Conservation (phyloP, 805 yeast genomes). For the Pichia eremophila region DNA sequence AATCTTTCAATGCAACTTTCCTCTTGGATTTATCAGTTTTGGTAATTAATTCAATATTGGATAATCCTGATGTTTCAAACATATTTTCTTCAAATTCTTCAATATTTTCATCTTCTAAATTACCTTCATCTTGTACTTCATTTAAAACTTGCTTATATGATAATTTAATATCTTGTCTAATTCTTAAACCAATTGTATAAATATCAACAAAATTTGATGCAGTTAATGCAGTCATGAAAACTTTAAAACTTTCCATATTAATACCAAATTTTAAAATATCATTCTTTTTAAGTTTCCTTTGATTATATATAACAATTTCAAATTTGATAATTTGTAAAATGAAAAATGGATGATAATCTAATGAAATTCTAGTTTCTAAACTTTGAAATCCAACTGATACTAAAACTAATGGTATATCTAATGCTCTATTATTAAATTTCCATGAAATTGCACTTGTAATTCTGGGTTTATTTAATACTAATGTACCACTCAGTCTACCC, state of each 20-base stretch:
- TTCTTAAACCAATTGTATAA: slow-evolving; percentile 56
- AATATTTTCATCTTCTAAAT: background rate
- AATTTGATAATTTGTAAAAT: slow-evolving; percentile 44
- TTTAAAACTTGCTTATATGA: slow-evolving; percentile 70
- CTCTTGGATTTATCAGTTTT: background rate
- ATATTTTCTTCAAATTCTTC: background rate
- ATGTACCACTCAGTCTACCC: slow-evolving; percentile 74
- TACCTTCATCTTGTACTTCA: slow-evolving; percentile 35
- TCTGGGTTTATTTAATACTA: slow-evolving; percentile 40
- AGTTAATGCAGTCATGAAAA: slow-evolving; percentile 74
- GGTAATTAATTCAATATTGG: background rate
- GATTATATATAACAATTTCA: slow-evolving; percentile 56
- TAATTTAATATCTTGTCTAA: slow-evolving; percentile 60
- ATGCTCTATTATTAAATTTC: slow-evolving; percentile 36
- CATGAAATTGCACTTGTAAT: slow-evolving; percentile 64
- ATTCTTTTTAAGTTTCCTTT: slow-evolving; percentile 34
- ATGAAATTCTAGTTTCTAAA: slow-evolving; percentile 52
- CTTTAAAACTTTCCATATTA: slow-evolving; percentile 41
- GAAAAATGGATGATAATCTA: slow-evolving; percentile 81
- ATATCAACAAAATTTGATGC: slow-evolving; percentile 79
- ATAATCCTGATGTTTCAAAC: background rate
- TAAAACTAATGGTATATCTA: slow-evolving; percentile 59
- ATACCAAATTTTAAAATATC: slow-evolving; percentile 53
- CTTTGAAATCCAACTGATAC: slow-evolving; percentile 47
- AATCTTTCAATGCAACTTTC: background rate